phyloP scores from a whole-genome alignment of 1,139 yeast genomes.

The Wickerhamomyces sp. region DNA sequence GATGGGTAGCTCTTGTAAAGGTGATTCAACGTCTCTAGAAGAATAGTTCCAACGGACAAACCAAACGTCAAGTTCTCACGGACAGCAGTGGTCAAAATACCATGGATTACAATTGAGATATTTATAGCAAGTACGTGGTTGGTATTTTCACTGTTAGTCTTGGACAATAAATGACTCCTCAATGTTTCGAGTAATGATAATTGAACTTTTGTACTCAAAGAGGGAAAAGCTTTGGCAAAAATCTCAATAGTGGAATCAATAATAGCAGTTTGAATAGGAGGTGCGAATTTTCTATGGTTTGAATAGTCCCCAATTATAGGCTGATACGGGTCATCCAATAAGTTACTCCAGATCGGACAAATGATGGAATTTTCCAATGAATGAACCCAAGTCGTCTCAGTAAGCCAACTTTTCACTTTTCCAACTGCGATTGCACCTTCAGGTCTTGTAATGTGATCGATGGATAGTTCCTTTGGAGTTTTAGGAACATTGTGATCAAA shows the following conservation, averaged over 20 bases:
- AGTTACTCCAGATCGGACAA: conserved; percentile 33
- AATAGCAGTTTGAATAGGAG: conserved; percentile 45
- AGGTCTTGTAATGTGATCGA: conserved; percentile 15
- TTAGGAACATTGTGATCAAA: conserved; percentile 3
- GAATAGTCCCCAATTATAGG: conserved; percentile 27
- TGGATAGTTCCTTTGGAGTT: conserved; percentile 11
- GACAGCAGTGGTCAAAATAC: conserved; percentile 35
- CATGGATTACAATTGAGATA: conserved; percentile 57
- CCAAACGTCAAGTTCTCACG: conserved; percentile 12
- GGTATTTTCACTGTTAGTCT: conserved; percentile 30
- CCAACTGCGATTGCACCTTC: conserved; percentile 23
- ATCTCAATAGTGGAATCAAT: conserved; percentile 76
- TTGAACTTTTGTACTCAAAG: conserved; percentile 75
- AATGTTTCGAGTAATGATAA: conserved; percentile 80
- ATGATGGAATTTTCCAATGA: conserved; percentile 28
- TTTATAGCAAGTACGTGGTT: conserved; percentile 55
- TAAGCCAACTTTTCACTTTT: conserved; percentile 25
- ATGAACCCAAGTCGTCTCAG: conserved; percentile 31
- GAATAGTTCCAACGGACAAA: conserved; percentile 38
- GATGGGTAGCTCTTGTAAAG: conserved; percentile 30
- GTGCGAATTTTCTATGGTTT: conserved; percentile 24
- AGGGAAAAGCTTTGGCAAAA: conserved; percentile 66
- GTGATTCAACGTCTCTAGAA: conserved; percentile 54
- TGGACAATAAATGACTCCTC: conserved; percentile 45
- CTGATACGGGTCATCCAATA: conserved; percentile 35